Evolutionary conservation across 148 eudicot genomes (phyloP), one percentile per base, ranked within the genome.

Genomic region (Heliosperma pusillum): DNA sequence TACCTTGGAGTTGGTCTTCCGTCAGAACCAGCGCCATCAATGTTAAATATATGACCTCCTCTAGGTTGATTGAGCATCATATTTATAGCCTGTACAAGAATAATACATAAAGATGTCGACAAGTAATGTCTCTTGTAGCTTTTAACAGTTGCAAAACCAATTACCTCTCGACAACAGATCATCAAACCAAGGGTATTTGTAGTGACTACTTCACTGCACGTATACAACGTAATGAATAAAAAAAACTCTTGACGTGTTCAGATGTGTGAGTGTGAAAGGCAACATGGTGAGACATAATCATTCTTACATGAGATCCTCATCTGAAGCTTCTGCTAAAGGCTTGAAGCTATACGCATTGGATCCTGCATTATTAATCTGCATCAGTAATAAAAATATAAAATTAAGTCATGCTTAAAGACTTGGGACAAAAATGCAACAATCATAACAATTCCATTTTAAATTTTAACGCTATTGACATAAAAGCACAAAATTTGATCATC

Each of bases 281-380:
- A n/a, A 3, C 5, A 25, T 52, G 45, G 45, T 47, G 25, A 60
- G 19, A 62, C 44, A 33, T 71, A 7, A 80, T 20, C 33, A 71
- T 75, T 77, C 88, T 80, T 77, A 94, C 98, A 92, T 86, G 72
- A 94, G 92, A 84, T 94, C 98, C 76, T 94, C 89, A 81, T 94
- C 98, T 64, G 97, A 90, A 83, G 98, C 96, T 85, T 94, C 98
- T 76, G 91, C 83, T 75, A 94, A 84, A 29, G 97, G 98, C 78
- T 94, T 94, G 82, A 71, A 92, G 86, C 93, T 88, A 77, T 94
- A 94, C 64, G 98, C 98, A 89, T 94, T 94, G 75, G 98, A 94
- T 86, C 98, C 98, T 78, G 98, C 98, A 94, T 94, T 94, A 85
- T 94, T 94, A 72, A 94, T 92, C 98, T 94, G 98, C 89, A 88